Base-by-base conservation (phyloP, 2,329 filamentous ascomycete species). In the Alternaria incomplexa region DNA sequence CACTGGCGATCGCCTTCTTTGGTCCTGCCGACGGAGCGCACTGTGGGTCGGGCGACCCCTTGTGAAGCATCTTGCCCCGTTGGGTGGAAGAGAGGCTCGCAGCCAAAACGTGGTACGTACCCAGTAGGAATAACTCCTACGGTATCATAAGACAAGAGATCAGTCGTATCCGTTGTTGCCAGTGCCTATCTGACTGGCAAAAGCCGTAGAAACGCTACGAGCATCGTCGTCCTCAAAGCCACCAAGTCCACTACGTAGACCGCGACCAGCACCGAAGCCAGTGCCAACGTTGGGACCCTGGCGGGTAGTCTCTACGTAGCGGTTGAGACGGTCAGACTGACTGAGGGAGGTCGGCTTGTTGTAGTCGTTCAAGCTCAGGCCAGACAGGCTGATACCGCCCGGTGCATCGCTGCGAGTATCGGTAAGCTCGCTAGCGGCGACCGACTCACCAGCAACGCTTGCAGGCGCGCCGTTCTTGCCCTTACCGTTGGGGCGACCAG, bases 141-240 rank as follows among this genome's bases (percentile, higher is more conserved):
- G 26, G 12, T 52, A 53, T 54, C 45, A 53, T 1, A 30, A 47
- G 15, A 57, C 23, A 28, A 53, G 46, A 53, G 61, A 81, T 88
- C 86, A 88, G 77, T 89, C 87, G 73, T 88, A 88, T 30, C 55
- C 67, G 71, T 83, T 86, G 45, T 85, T 86, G 45, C 86, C 85
- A 58, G 93, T 93, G 59, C 93, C 94, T 70, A 97, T 89, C 81
- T 98, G 96, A 83, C 93, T 97, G 65, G 95, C 94, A 83, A 98
- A 99, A 52, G 94, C 94, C 56, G 96, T 98, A 76, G 93, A 97
- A 74, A 98, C 89, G 81, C 95, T 98, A 82, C 96, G 93, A 75
- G 96, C 93, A 78, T 98, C 96, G 70, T 99, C 96, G 71, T 99
- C 96, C 65, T 91, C 85, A 45, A 83, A 80, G 23, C 82, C 80